Conservation (phyloP, 768 basidiomycete genomes). For the Tephrocybe sp. region DNA sequence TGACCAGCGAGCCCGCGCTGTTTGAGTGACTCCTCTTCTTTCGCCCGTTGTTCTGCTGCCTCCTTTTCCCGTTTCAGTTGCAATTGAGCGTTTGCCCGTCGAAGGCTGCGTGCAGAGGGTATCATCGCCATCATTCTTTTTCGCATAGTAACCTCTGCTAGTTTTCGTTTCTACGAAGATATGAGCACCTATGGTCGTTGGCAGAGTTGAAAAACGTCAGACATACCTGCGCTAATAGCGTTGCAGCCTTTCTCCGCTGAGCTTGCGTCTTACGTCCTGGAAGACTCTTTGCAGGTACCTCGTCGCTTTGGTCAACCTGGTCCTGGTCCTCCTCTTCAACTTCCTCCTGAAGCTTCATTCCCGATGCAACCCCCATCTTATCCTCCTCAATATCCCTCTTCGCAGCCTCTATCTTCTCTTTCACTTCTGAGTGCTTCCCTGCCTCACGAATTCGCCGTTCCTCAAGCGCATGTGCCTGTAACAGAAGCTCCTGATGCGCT, state of each 20-base stretch:
- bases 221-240: conserved; percentile 61
- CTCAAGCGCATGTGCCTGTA: conserved; percentile 66
- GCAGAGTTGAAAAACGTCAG: neutral
- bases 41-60: conserved; percentile 39
- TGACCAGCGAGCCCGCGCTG: conserved; percentile 66
- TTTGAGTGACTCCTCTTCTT: conserved; percentile 48
- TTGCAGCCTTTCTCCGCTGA: conserved; percentile 68
- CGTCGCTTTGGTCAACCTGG: conserved; percentile 28
- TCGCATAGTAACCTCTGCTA: conserved; percentile 54
- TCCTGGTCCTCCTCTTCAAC: conserved; percentile 34
- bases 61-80: conserved; percentile 40
- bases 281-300: conserved; percentile 34
- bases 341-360: conserved; percentile 62
- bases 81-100: conserved; percentile 36
- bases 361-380: conserved; percentile 43
- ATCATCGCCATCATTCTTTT: conserved; percentile 65
- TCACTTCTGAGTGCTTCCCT: conserved; percentile 50
- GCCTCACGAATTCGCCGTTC: conserved; percentile 51
- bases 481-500: conserved; percentile 69
- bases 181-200: too few species aligned
- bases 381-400: conserved; percentile 30
- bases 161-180: conserved; percentile 62
- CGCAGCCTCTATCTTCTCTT: conserved; percentile 54
- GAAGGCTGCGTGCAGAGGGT: conserved; percentile 50
- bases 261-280: conserved; percentile 41